phyloP scores from a whole-genome alignment of 768 basidiomycete genomes.

The Tricholoma bakamatsutake region DNA sequence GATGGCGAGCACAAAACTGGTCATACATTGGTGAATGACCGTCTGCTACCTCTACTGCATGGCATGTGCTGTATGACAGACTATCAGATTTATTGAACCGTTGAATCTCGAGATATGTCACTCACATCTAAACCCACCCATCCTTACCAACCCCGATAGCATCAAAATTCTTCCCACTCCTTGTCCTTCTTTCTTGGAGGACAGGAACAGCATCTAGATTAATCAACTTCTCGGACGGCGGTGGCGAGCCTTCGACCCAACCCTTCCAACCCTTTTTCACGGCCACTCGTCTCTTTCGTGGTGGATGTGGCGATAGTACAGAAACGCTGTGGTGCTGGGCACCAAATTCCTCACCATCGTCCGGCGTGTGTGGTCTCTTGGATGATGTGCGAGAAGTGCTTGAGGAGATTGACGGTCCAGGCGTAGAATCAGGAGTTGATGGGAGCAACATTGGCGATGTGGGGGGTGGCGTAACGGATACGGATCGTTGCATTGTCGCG shows the following conservation, averaged over 20 bases:
- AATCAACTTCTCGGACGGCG: constrained; percentile 75
- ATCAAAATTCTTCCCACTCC: constrained; percentile 83
- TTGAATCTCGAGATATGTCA: constrained; percentile 27
- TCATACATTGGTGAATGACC: constrained; percentile 1
- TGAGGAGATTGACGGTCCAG: constrained; percentile 70
- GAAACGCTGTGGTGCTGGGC: constrained; percentile 16
- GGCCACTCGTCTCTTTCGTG: constrained; percentile 56
- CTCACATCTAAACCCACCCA: constrained; percentile 65
- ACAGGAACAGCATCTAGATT: constrained; percentile 71
- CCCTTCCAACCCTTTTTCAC: constrained; percentile 87
- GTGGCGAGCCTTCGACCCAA: constrained; percentile 83
- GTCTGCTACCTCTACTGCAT: constrained; percentile 20
- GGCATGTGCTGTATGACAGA: constrained; percentile 19
- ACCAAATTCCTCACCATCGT: constrained; percentile 44
- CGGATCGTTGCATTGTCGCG: constrained; percentile 59
- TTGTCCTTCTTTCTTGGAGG: constrained; percentile 68
- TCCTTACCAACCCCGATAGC: constrained; percentile 75
- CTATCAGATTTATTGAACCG: constrained; percentile 47
- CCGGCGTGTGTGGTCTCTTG: constrained; percentile 72
- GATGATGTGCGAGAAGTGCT: constrained; percentile 73
- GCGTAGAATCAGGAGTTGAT: constrained; percentile 66
- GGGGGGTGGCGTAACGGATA: constrained; percentile 70
- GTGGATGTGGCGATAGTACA: constrained; percentile 20
- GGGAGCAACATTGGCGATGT: constrained; percentile 33
- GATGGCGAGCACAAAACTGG: constrained; percentile 11